Evolutionary conservation across 2,329 filamentous ascomycete species (phyloP), one percentile per base, ranked within the genome.

Genomic region (Ophidiomyces ophidiicola): DNA sequence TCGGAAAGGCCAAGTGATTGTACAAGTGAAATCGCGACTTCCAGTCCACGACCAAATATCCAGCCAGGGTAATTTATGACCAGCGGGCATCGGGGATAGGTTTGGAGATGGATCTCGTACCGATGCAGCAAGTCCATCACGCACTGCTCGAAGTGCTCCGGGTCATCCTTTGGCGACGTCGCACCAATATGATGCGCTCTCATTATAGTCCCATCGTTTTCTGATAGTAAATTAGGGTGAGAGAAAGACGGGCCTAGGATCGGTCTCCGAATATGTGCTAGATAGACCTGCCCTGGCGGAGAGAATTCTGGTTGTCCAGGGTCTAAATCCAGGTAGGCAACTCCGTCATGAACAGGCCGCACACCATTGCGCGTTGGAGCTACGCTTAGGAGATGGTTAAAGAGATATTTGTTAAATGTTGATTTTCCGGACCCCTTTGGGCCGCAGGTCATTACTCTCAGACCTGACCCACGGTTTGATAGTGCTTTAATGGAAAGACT

Each of bases 391-490:
- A 74, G 60, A 41, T 70, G 64, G 48, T 78, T 78, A 12, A 68
- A 50, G 4, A 78, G 54, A 41, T 72, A 62, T 35, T 69, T 68
- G 41, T 66, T 66, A 47, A 78, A 72, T 0, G 71, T 76, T 6
- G 74, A 77, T 51, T 78, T 76, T 17, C 74, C 74, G 17, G 71
- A 67, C 0, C 62, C 66, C 45, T 75, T 70, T 5, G 68, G 62
- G 4, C 74, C 74, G 39, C 70, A 68, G 5, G 74, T 55, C 35
- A 77, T 52, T 5, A 70, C 63, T 41, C 53, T 54, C 36, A 56
- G 55, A 46, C 45, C 53, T 40, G 52, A 61, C 46, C 53, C 60
- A 48, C 50, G 63, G 44, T 53, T 59, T 36, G 58, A 67, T 36
- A 62, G 57, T 23, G 58, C 58, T 51, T 61, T 68, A 48, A 62